phyloP scores from a whole-genome alignment of 805 yeast genomes.

The Candida awuae region DNA sequence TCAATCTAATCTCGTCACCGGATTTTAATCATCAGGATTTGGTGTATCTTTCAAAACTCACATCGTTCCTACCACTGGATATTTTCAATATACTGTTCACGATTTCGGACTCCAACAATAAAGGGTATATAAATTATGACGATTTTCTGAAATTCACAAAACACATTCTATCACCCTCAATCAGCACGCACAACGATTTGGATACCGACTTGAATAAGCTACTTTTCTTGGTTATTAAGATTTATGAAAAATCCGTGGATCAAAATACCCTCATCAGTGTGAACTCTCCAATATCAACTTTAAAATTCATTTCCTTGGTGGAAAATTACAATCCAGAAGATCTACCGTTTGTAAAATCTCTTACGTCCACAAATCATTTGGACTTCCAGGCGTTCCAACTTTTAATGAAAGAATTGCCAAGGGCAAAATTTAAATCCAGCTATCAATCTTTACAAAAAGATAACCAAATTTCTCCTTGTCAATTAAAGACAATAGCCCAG shows the following conservation, averaged over 20 bases:
- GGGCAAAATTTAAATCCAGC: conserved; percentile 20
- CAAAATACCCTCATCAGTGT: no score
- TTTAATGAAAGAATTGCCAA: conserved; percentile 22
- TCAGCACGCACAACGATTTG: conserved; percentile 32
- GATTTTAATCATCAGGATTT: conserved; percentile 15
- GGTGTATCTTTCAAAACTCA: conserved; percentile 17
- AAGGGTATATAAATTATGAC: conserved; percentile 44
- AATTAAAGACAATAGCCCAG: conserved; percentile 18
- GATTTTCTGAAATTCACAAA: conserved; percentile 74
- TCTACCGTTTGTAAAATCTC: conserved; percentile 12
- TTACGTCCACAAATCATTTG: conserved; percentile 2
- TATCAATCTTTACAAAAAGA: conserved; percentile 14
- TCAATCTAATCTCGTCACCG: conserved; percentile 37
- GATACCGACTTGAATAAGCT: conserved; percentile 40
- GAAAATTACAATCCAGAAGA: conserved; percentile 8
- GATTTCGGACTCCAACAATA: conserved; percentile 64
- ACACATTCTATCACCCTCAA: conserved; percentile 25
- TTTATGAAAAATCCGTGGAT: conserved; percentile 33
- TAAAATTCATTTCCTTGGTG: conserved; percentile 5
- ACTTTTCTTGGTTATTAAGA: conserved; percentile 45
- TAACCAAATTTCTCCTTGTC: conserved; percentile 13
- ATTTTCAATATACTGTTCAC: conserved; percentile 68
- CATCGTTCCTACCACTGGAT: conserved; percentile 38
- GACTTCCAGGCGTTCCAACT: conserved; percentile 16
- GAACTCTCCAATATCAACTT: conserved; percentile 3